Evolutionary conservation across 192 early-diverging fungal species (phyloP).

Genomic region (Coemansia sp.): DNA sequence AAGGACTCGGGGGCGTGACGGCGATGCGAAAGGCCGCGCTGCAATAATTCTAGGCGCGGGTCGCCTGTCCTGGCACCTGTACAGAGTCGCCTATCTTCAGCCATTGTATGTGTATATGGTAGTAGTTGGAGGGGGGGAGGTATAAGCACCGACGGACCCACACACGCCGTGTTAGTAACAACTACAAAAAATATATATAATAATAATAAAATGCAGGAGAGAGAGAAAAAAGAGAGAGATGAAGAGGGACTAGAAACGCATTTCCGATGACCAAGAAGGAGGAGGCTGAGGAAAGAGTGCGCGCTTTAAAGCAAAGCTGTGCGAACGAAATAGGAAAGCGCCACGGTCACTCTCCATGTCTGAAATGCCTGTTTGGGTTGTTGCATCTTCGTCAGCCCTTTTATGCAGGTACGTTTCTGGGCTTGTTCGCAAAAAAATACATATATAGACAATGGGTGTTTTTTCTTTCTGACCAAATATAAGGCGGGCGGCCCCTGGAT

Average conservation of each 20-base stretch:
- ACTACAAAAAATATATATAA: neutral
- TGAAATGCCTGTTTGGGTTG: neutral
- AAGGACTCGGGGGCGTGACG: conserved; percentile 40
- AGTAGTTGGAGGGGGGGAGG: neutral
- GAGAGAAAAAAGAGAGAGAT: conserved; percentile 3
- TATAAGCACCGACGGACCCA: neutral
- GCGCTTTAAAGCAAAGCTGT: neutral
- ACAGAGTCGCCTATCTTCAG: conserved; percentile 4
- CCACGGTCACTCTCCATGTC: neutral
- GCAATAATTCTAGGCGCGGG: neutral
- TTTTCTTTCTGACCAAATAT: neutral
- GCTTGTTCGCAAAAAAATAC: neutral
- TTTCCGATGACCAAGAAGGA: neutral
- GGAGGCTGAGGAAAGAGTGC: neutral
- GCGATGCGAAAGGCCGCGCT: conserved; percentile 26
- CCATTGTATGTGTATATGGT: conserved; percentile 3
- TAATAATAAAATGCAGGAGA: conserved; percentile 5
- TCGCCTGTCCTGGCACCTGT: neutral
- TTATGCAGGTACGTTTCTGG: conserved; percentile 3
- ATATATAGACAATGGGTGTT: neutral
- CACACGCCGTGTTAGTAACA: conserved; percentile 2
- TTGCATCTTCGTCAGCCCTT: no score
- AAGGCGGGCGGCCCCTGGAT: neutral
- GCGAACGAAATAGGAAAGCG: conserved; percentile 1
- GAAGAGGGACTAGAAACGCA: neutral